These are phyloP conservation scores for Viola pubescens DNA, from an alignment of 441 rosid species.

Conservation along the genomic window DNA sequence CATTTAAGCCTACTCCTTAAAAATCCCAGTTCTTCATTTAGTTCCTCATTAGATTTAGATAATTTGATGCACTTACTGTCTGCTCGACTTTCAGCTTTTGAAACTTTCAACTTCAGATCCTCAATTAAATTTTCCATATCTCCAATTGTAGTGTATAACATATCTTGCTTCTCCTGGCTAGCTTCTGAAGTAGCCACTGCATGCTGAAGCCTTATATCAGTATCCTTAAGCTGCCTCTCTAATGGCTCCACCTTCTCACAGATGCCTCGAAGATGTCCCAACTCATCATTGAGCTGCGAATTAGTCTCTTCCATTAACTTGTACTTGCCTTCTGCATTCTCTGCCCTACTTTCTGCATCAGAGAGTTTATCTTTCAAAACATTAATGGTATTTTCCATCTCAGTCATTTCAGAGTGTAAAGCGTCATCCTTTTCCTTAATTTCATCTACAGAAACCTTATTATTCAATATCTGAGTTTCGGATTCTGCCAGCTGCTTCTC, in stretches of 20 bases:
- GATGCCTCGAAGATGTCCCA: constrained; percentile 37
- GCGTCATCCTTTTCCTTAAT: constrained; percentile 20
- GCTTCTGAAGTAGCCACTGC: constrained; percentile 84
- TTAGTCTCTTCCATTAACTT: constrained; percentile 36
- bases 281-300: constrained; percentile 40
- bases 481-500: constrained; percentile 55
- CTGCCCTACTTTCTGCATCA: constrained; percentile 41
- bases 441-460: constrained; percentile 24
- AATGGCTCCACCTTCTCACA: constrained; percentile 50
- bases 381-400: constrained; percentile 27
- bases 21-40: constrained; percentile 55
- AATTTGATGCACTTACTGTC: constrained; percentile 60
- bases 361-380: constrained; percentile 38
- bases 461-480: constrained; percentile 28
- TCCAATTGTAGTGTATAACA: constrained; percentile 57
- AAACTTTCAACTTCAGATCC: constrained; percentile 61
- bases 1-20: constrained; percentile 57
- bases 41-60: constrained; percentile 71
- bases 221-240: constrained; percentile 59
- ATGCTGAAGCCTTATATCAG: constrained; percentile 56
- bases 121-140: constrained; percentile 86
- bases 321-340: constrained; percentile 42
- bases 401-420: constrained; percentile 14
- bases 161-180: constrained; percentile 66
- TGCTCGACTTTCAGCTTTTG: constrained; percentile 62